Base-by-base conservation (phyloP, 208 protist species). In the Trypanosoma avium region DNA sequence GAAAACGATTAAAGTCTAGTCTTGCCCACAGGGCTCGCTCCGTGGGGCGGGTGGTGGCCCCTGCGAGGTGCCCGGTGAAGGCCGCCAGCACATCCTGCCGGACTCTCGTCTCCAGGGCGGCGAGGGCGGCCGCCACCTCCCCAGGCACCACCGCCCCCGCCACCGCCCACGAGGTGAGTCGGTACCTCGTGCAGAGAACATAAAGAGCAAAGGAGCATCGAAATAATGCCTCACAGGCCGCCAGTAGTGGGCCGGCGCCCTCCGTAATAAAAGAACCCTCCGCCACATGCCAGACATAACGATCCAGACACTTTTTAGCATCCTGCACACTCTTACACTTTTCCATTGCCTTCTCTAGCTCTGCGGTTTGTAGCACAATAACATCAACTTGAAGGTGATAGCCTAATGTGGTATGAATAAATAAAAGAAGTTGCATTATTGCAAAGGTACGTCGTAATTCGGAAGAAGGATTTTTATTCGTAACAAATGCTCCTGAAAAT, bases 351-450 rank as follows among this genome's bases (percentile, higher is more conserved):
- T 43, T 61, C 45, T 75, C 67, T 32, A 91, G 72, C 53, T 77
- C 59, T n/a, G 67, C 26, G 13, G 76, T 77, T 57, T 65, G 63
- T 46, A 78, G 59, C 64, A 74, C 70, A 32, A 84, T 79, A 2
- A 93, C 84, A 67, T 95, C 89, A 27, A 95, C 82, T 46, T 95
- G 86, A 40, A 88, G 57, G 69, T 95, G 86, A 38, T 89, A 76
- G 24, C 70, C 67, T 24, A 95, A 30, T 29, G 83, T 74, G 17
- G 80, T 82, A 21, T 80, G 64, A 30, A 95, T 30, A 43, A 89
- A 95, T 24, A 81, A 70, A 12, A 91, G 59, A 2, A 81, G 43
- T 22, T 95, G 89, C 53, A 89, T 81, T 6, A 93, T 54, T 2
- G 73, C 57, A 62, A 81, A 84, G 36, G 77, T 75, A 54, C 84